A percentile compares a stretch with the other conserved stretches of the same genome.
Evolutionary conservation across 2,329 filamentous ascomycete species (phyloP).

Genomic region (Epichloe amarillans): DNA sequence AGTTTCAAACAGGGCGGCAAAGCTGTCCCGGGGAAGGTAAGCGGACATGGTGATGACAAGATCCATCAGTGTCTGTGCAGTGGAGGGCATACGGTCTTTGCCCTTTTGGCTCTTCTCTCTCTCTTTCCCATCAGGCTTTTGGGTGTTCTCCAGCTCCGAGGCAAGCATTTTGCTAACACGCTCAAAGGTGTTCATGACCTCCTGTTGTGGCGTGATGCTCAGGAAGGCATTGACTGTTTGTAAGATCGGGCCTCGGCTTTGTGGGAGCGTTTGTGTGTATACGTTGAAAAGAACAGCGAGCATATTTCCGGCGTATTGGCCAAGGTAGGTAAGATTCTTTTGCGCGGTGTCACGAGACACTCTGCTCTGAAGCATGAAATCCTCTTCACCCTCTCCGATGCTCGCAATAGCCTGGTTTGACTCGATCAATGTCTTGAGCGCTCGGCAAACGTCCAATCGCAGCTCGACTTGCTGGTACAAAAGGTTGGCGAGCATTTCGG

Average conservation of each 20-base stretch:
- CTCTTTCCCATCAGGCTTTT: constrained; percentile 45
- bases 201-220: constrained; percentile 66
- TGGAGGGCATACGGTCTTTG: constrained; percentile 71
- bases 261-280: constrained; percentile 89
- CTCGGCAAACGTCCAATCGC: constrained; percentile 75
- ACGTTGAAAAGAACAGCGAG: constrained; percentile 98
- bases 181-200: constrained; percentile 78
- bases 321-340: constrained; percentile 71
- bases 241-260: constrained; percentile 79
- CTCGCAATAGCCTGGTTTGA: constrained; percentile 74
- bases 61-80: constrained; percentile 90
- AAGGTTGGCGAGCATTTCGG: constrained; percentile 80
- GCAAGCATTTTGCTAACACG: constrained; percentile 78
- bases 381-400: constrained; percentile 54
- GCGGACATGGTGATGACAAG: constrained; percentile 91
- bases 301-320: constrained; percentile 71
- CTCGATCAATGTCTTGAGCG: constrained; percentile 75
- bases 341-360: constrained; percentile 62
- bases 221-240: constrained; percentile 92
- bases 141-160: constrained; percentile 44
- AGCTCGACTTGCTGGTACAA: constrained; percentile 86
- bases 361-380: constrained; percentile 64
- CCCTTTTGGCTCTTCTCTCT: constrained; percentile 51
- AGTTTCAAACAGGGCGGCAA: constrained; percentile 73
- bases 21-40: constrained; percentile 74